These are phyloP conservation scores for Gastrolobium bilobum DNA, from an alignment of 306 rosid genomes.

Conservation along the genomic window DNA sequence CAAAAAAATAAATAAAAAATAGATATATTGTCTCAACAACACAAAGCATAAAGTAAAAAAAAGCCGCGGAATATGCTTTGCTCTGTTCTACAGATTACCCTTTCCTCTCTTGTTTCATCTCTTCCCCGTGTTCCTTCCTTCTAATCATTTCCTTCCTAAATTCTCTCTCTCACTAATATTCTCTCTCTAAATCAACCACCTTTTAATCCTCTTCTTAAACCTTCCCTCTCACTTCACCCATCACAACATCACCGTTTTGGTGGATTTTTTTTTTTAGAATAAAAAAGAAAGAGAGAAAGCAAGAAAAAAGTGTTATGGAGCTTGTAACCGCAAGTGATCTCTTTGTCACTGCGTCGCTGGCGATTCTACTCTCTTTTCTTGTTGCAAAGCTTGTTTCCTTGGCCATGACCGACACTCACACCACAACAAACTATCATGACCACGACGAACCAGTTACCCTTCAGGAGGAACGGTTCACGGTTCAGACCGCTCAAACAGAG, in stretches of 20 bases:
- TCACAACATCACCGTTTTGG: no score
- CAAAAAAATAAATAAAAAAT: not conserved
- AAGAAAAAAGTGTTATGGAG: slow-evolving; percentile 57
- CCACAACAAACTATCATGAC: not conserved
- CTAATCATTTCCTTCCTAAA: slow-evolving; percentile 27
- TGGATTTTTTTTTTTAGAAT: no score
- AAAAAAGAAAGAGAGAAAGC: not conserved
- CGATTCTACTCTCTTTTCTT: slow-evolving; percentile 64
- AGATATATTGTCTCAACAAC: not conserved
- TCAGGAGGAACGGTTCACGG: slow-evolving; percentile 44
- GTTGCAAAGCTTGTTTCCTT: slow-evolving; percentile 68
- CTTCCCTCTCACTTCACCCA: slow-evolving; percentile 4
- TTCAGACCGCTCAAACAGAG: slow-evolving; percentile 46
- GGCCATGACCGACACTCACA: slow-evolving; percentile 47
- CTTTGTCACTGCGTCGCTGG: slow-evolving; percentile 60
- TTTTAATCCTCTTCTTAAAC: not conserved
- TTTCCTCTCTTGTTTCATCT: slow-evolving; percentile 43
- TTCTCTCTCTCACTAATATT: slow-evolving; percentile 23
- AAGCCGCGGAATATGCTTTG: slow-evolving; percentile 68
- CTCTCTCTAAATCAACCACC: not conserved
- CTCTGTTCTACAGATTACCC: slow-evolving; percentile 56
- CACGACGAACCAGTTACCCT: slow-evolving; percentile 33
- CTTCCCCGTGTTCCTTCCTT: slow-evolving; percentile 20
- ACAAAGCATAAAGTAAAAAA: slow-evolving; percentile 51
- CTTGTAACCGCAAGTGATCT: slow-evolving; percentile 57